A percentile compares a stretch with the other conserved stretches of the same genome.
phyloP scores from a whole-genome alignment of 1,284 basidiomycete species.

The Inonotus hispidus region DNA sequence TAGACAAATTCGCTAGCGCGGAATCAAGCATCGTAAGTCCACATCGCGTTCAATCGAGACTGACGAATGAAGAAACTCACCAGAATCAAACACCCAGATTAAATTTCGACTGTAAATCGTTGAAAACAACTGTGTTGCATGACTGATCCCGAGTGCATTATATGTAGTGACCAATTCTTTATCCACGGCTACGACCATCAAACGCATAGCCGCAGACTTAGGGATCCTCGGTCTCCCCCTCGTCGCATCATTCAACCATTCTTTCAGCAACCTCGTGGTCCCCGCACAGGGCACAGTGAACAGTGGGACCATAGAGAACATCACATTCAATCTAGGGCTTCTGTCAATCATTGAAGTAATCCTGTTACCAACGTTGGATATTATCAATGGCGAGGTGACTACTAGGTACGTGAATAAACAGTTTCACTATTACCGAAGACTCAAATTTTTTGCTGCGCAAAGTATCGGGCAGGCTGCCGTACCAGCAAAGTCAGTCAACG shows the following conservation, averaged over 20 bases:
- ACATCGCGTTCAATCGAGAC: too few relatives aligned
- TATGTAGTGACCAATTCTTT: conserved; percentile 5
- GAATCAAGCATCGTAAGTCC: conserved; percentile 11
- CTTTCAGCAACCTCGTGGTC: conserved; percentile 34
- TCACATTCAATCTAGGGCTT: conserved; percentile 34
- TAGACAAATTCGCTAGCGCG: not conserved
- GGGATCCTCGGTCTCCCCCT: conserved; percentile 2
- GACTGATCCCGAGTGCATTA: not conserved
- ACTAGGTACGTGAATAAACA: conserved; percentile 29
- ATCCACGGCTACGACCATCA: conserved; percentile 8
- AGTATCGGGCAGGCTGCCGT: conserved; percentile 11
- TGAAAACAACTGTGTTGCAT: not conserved
- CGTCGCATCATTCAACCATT: conserved; percentile 32
- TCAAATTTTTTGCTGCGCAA: not conserved
- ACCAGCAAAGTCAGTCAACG: conserved; percentile 12
- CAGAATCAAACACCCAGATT: not conserved
- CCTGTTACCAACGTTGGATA: conserved; percentile 33
- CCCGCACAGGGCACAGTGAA: conserved; percentile 33
- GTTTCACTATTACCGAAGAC: not conserved
- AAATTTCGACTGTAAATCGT: conserved; percentile 7
- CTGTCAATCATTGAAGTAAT: conserved; percentile 33
- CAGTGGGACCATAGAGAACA: conserved; percentile 35
- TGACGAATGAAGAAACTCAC: not conserved
- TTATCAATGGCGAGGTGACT: conserved; percentile 32
- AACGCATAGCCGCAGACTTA: conserved; percentile 1